These are phyloP conservation scores for Pyrenochaeta sp. DNA, from an alignment of 2,329 filamentous ascomycete species.

Conservation along the genomic window DNA sequence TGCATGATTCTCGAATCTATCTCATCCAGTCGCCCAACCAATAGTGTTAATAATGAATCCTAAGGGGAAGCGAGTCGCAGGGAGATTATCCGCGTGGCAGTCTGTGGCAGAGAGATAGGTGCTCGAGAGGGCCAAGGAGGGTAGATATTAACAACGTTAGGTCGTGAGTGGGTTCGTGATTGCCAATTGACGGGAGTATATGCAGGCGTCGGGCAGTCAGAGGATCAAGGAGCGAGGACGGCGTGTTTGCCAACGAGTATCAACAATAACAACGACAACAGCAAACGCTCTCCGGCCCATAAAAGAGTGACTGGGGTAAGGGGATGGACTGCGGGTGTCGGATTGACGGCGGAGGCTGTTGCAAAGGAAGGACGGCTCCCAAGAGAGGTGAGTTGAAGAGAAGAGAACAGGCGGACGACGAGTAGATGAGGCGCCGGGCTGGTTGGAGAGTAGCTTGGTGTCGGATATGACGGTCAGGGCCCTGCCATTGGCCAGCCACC, in stretches of 20 bases:
- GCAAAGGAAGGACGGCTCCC: constrained; percentile 44
- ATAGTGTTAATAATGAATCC: constrained; percentile 24
- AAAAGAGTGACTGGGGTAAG: constrained; percentile 53
- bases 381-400: constrained; percentile 43
- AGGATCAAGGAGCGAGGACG: constrained; percentile 23
- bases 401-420: constrained; percentile 35
- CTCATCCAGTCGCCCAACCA: constrained; percentile 24
- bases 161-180: constrained; percentile 43
- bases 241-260: constrained; percentile 12
- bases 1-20: constrained; percentile 35
- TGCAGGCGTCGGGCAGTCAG: constrained; percentile 13
- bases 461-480: constrained; percentile 33
- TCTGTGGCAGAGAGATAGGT: constrained; percentile 3
- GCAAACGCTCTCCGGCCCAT: constrained; percentile 32
- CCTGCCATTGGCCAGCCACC: constrained; percentile 24
- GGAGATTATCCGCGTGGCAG: constrained; percentile 9
- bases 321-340: constrained; percentile 31
- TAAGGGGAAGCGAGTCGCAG: constrained; percentile 19
- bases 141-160: constrained; percentile 45
- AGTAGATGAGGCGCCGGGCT: constrained; percentile 42
- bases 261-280: constrained; percentile 31
- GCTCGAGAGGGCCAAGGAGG: constrained; percentile 9
- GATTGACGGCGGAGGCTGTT: constrained; percentile 20
- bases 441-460: constrained; percentile 26
- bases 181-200: constrained; percentile 16